phyloP scores from a whole-genome alignment of 495 filamentous ascomycete genomes.

The Penicillium robsamsonii region DNA sequence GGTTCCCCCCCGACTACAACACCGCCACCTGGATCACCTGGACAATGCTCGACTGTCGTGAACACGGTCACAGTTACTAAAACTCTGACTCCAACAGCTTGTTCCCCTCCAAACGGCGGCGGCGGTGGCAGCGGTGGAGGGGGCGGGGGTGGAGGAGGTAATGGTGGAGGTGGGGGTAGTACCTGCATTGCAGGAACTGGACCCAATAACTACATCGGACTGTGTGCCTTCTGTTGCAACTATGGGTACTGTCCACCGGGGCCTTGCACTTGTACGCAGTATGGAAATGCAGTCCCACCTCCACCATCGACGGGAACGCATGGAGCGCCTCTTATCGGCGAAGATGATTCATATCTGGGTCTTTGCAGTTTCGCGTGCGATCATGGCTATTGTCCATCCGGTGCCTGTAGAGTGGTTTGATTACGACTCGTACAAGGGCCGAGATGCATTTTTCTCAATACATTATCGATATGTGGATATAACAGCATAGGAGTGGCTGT shows the following conservation, averaged over 20 bases:
- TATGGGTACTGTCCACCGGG: slow-evolving; percentile 43
- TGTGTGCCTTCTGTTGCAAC: slow-evolving; percentile 41
- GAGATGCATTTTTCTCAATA: neutral
- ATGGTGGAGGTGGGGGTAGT: slow-evolving; percentile 2
- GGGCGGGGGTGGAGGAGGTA: slow-evolving; percentile 6
- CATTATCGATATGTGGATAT: neutral
- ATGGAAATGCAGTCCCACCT: slow-evolving; percentile 27
- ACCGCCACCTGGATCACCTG: slow-evolving; percentile 13
- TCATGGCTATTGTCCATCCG: slow-evolving; percentile 42
- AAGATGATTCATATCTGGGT: slow-evolving; percentile 38
- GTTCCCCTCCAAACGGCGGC: slow-evolving; percentile 9
- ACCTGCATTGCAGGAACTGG: slow-evolving; percentile 39
- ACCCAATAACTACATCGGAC: slow-evolving; percentile 39
- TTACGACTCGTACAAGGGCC: neutral
- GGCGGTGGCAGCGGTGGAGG: slow-evolving; percentile 1
- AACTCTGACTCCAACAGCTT: slow-evolving; percentile 14
- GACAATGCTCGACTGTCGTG: slow-evolving; percentile 9
- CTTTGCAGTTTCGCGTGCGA: slow-evolving; percentile 44
- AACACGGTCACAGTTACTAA: slow-evolving; percentile 16
- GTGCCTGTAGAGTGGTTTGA: slow-evolving; percentile 29
- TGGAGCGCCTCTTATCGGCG: slow-evolving; percentile 30
- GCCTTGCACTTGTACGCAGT: slow-evolving; percentile 38
- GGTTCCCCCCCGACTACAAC: slow-evolving; percentile 13
- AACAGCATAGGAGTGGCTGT: neutral
- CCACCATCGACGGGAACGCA: slow-evolving; percentile 23